phyloP scores from a whole-genome alignment of 179 eudicot genomes.

The Beta macrorhiza region DNA sequence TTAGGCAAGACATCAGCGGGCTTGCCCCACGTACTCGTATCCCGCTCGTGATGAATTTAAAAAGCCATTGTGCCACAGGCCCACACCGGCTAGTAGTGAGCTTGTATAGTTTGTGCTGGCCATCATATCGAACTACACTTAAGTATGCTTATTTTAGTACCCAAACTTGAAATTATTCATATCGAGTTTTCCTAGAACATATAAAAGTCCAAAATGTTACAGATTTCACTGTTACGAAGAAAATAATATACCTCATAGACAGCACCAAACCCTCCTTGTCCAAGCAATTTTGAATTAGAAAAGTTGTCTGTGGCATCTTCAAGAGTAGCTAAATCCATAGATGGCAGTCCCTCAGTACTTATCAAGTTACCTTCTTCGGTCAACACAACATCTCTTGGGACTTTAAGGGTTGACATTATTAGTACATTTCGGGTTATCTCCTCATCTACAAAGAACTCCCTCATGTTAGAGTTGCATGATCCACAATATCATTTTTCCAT shows the following conservation, averaged over 20 bases:
- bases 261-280: not conserved
- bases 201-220: too few species aligned
- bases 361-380: slow-evolving; percentile 23
- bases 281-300: slow-evolving; percentile 17
- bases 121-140: too few species aligned
- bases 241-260: slow-evolving; percentile 21
- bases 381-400: slow-evolving; percentile 6
- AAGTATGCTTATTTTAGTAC: too few species aligned
- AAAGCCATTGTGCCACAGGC: too few species aligned
- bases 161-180: too few species aligned
- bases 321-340: slow-evolving; percentile 20
- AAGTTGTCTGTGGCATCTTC: slow-evolving; percentile 29
- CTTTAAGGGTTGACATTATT: slow-evolving; percentile 14
- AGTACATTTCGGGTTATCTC: slow-evolving; percentile 12
- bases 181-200: too few species aligned
- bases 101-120: too few species aligned
- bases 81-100: too few species aligned
- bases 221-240: too few species aligned
- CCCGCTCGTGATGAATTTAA: too few species aligned
- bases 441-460: slow-evolving; percentile 11
- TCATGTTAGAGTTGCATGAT: not conserved
- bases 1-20: too few species aligned
- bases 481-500: not conserved
- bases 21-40: too few species aligned
- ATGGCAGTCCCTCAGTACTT: slow-evolving; percentile 31